A percentile compares a stretch with the other conserved stretches of the same genome.
phyloP scores from a whole-genome alignment of 352 stramenopile species.

The Phytophthora hybrid region DNA sequence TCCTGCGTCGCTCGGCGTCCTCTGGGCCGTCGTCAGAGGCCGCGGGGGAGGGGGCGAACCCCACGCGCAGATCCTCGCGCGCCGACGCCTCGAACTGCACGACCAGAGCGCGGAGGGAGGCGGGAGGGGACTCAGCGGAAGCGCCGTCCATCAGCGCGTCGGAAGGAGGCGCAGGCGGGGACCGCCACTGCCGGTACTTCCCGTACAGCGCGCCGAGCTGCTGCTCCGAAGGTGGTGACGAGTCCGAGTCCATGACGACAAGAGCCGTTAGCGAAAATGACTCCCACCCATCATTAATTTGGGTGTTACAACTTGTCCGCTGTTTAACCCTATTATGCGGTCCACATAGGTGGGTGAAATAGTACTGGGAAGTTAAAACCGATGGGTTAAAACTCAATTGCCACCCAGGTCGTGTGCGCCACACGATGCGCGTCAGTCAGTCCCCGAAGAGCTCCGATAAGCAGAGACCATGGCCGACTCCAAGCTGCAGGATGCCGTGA shows the following conservation, averaged over 20 bases:
- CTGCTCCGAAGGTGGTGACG: conserved; percentile 46
- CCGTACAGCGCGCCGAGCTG: conserved; percentile 62
- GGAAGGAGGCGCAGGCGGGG: not conserved
- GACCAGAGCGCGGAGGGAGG: conserved; percentile 48
- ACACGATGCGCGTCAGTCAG: conserved; percentile 14
- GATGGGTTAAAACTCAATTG: no score
- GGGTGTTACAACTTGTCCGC: no score
- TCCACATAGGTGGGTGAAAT: not conserved
- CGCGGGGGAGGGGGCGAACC: conserved; percentile 53
- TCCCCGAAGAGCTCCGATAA: not conserved
- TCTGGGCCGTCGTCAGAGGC: conserved; percentile 16
- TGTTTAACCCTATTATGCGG: not conserved
- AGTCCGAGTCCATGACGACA: conserved; percentile 29
- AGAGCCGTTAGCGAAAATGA: not conserved
- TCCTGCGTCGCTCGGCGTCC: conserved; percentile 18
- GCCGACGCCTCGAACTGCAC: conserved; percentile 75
- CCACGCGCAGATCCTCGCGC: conserved; percentile 75
- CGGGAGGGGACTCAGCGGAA: conserved; percentile 14
- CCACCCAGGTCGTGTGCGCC: conserved; percentile 13
- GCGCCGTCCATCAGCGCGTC: conserved; percentile 13
- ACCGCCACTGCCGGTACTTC: conserved; percentile 61
- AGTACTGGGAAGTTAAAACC: no score
- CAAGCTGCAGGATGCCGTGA: conserved; percentile 86
- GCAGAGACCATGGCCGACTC: conserved; percentile 68
- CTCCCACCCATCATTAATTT: no score